Evolutionary conservation across 2,329 filamentous ascomycete species (phyloP), one percentile per base, ranked within the genome.

Genomic region (Cladophialophora immunda): DNA sequence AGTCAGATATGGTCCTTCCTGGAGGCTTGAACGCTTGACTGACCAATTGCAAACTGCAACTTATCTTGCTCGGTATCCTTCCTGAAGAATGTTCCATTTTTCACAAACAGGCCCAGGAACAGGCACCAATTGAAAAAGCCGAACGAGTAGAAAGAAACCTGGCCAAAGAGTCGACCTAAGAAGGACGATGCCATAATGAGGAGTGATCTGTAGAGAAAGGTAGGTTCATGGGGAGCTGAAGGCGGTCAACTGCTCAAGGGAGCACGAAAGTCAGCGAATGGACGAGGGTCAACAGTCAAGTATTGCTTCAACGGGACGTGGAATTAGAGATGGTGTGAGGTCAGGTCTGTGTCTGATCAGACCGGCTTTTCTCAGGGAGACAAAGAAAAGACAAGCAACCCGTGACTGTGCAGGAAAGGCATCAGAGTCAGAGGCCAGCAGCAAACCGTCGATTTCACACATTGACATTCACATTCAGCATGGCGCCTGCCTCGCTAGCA

Each of bases 41-140:
- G 70, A 82, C 81, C 80, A 41, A 82, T 68, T 64, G 79, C 72
- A 56, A 81, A 70, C 70, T 81, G 79, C 52, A 80, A 66, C 3
- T 72, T 73, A 66, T 82, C 78, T 55, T 79, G 77, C 64, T 82
- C 80, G 0, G 76, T 77, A 5, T 75, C 66, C 50, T 72, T 70
- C 30, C 70, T 76, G 70, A 82, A 82, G 63, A 78, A 79, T 15
- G 72, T 70, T 3, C 81, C 81, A 36, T 68, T 72, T 41, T 38
- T 68, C 1, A 80, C 68, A 56, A 77, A 75, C 17, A 75, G 62
- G 6, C 73, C 29, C 6, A 70, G 72, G 59, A 79, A 82, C 2
- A 76, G 56, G 34, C 76, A 27, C 64, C 79, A 66, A 11, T 74
- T 78, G 57, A 79, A 76, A 5, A 81, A 27, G 4, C 79, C 81